Evolutionary conservation across 208 protist species (phyloP).

Genomic region (Trypanosoma cruzi): DNA sequence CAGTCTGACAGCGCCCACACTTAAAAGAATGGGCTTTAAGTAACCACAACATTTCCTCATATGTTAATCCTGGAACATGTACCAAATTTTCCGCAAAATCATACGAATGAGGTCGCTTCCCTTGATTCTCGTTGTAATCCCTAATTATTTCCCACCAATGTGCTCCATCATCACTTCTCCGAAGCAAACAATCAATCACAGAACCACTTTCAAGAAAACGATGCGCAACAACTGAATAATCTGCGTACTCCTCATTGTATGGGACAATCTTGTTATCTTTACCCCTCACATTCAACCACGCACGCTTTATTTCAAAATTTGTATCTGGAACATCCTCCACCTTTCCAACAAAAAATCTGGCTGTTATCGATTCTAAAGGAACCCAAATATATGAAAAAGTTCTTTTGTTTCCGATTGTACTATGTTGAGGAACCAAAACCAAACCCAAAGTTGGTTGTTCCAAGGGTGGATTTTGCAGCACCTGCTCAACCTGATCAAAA

Average conservation of each 20-base stretch:
- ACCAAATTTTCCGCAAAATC: slow-evolving; percentile 68
- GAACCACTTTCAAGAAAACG: slow-evolving; percentile 41
- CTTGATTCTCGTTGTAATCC: slow-evolving; percentile 31
- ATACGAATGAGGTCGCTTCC: slow-evolving; percentile 31
- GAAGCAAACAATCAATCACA: slow-evolving; percentile 70
- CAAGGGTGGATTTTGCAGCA: slow-evolving; percentile 39
- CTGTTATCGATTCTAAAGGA: slow-evolving; percentile 50
- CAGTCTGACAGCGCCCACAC: slow-evolving; percentile 74
- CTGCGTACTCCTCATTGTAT: slow-evolving; percentile 74
- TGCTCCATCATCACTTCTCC: slow-evolving; percentile 62
- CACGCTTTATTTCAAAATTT: slow-evolving; percentile 44
- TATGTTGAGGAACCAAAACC: slow-evolving; percentile 51
- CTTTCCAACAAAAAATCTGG: slow-evolving; percentile 50
- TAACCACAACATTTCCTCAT: slow-evolving; percentile 80
- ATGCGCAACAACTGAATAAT: slow-evolving; percentile 56
- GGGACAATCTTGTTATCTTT: slow-evolving; percentile 35
- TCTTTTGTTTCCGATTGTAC: slow-evolving; percentile 24
- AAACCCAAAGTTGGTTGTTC: slow-evolving; percentile 64
- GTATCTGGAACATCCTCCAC: slow-evolving; percentile 34
- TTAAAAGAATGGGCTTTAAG: slow-evolving; percentile 58
- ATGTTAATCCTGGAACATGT: slow-evolving; percentile 59
- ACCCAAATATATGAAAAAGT: slow-evolving; percentile 51
- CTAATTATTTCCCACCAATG: slow-evolving; percentile 90
- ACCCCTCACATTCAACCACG: slow-evolving; percentile 36
- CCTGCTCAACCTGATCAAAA: slow-evolving; percentile 33